Base-by-base conservation (phyloP, 257 asterid genomes). In the Nicotiana benthamiana region DNA sequence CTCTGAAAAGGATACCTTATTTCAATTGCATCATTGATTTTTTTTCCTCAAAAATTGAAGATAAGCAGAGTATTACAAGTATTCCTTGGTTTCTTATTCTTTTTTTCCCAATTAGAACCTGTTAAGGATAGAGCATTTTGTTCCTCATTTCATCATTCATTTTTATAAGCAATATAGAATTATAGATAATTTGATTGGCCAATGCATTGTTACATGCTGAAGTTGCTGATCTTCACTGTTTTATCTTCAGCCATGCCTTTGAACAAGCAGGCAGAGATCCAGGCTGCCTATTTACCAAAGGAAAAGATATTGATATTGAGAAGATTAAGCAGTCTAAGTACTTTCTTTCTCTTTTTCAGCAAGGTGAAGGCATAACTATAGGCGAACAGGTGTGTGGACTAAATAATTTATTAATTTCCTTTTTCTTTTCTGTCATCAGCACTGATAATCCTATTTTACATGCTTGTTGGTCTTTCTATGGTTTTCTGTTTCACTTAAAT, bases 261-360 rank as follows among this genome's bases (percentile, higher is more conserved):
- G 93, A 90, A 16, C 98, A 89, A 87, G 98, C 99, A 78, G 98
- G 98, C 79, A 89, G 82, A 85, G 91, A 85, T 76, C 92, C 89
- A 30, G 88, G 92, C 82, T 80, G 85, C 83, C 81, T 90, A 80
- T 96, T 96, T 83, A 85, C 84, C 86, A 88, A 92, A 91, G 89
- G 83, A 81, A 90, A 83, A 85, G 90, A 74, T 77, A 80, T 89
- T 67, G 91, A 88, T 84, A 40, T 90, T 53, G 89, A 91, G 87
- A 90, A 91, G 87, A 83, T 92, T 81, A 90, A 87, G 89, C 90
- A 89, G 80, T 94, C 99, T 46, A 90, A 90, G 88, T 88, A 90
- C 79, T 90, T 89, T 63, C 90, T 61, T 62, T 84, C 97, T 70
- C 91, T 92, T 82, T 81, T 80, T 65, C 89, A 75, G 60, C 91